Base-by-base conservation (phyloP, 208 protist genomes). In the Trypanosoma mega region DNA sequence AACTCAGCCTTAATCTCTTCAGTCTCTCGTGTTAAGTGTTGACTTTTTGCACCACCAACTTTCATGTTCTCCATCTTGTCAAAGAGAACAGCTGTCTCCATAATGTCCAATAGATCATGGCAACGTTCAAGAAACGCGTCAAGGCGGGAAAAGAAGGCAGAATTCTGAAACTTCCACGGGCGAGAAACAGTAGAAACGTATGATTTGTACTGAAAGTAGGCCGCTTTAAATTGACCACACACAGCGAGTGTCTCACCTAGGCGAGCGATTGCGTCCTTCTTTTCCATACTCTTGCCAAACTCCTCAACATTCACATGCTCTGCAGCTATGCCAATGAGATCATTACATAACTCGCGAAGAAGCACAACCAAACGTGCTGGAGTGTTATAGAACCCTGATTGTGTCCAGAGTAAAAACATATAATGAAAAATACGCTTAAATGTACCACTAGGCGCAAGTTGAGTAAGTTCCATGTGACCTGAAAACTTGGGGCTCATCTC, bases 71-170 rank as follows among this genome's bases (percentile, higher is more conserved):
- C 94, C 77, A 98, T 96, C 77, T 97, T 97, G 67, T 92, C 82
- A 78, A 98, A 99, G 29, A 98, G 72, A 8, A 97, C 75, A n/a
- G 92, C 87, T 1, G 90, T 97, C 72, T 98, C 91, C 53, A 96
- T 80, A 18, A 97, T 72, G 63, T 99, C 96, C 43, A 98, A 78
- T 12, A 98, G 65, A 73, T 98, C 96, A 80, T 98, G 92, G 75
- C 92, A 97, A 47, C 97, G 92, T 74, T 99, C 97, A 20, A 98
- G 71, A 78, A 98, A 99, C 1, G 82, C 72, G 71, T 98, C 94
- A 21, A 98, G 78, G 1, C 97, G 74, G 3, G 92, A 76, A 73
- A 99, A 99, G n/a, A 98, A 80, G 2, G 93, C 79, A 7, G 80
- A 78, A 76, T 97, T 97, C 74, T 97, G 94, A 51, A 98, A 95